Evolutionary conservation across 2,329 filamentous ascomycete species (phyloP).

Genomic region (Gaeumannomyces tritici): DNA sequence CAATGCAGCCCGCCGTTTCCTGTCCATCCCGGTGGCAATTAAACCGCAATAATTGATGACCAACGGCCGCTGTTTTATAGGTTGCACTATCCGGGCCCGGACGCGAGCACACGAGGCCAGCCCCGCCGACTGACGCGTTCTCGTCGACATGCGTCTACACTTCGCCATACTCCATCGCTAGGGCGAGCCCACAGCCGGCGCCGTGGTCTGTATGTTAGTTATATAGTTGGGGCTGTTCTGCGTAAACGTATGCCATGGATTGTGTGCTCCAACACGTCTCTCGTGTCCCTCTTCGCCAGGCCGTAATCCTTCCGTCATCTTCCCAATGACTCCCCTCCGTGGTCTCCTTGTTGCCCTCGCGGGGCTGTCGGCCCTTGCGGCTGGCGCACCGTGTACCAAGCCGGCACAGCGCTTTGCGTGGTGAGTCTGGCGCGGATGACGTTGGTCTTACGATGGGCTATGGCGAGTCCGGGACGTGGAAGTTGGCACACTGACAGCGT

Average conservation of each 20-base stretch:
- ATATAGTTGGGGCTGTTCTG: not conserved
- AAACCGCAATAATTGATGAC: not conserved
- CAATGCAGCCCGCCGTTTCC: too few species aligned
- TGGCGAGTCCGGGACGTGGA: not conserved
- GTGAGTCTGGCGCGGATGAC: not conserved
- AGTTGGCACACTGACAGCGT: not conserved
- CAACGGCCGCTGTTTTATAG: not conserved
- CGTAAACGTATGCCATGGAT: not conserved
- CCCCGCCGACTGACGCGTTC: not conserved
- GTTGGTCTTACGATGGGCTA: not conserved
- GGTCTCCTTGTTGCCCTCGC: not conserved
- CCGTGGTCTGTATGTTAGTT: too few species aligned
- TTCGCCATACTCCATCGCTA: not conserved
- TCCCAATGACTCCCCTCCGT: not conserved
- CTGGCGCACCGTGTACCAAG: slow-evolving; percentile 4
- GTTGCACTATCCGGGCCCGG: too few species aligned
- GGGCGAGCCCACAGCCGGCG: too few species aligned
- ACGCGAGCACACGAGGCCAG: too few species aligned
- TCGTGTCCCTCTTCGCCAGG: not conserved
- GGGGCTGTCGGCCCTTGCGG: not conserved
- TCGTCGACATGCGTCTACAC: too few species aligned
- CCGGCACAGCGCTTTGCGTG: slow-evolving; percentile 14
- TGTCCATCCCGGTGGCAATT: too few species aligned
- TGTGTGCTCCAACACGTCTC: not conserved
- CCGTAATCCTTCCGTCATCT: not conserved